Percentiles rank a stretch among this genome's conserved stretches.
Evolutionary conservation across 2,329 filamentous ascomycete genomes (phyloP).

Genomic region (Escovopsis sp.): DNA sequence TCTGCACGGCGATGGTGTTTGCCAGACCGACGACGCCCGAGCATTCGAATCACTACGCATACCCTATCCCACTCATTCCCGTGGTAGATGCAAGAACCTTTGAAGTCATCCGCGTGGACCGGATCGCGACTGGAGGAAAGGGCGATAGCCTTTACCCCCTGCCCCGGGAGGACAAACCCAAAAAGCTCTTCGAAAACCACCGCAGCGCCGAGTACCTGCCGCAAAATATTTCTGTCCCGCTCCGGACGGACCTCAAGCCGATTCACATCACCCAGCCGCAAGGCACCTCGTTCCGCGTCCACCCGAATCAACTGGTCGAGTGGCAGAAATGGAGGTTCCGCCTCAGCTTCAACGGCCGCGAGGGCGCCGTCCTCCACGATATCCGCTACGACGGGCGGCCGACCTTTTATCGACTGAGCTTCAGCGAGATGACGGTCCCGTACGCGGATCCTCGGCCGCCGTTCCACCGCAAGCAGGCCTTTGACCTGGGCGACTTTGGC

Average conservation of each 20-base stretch:
- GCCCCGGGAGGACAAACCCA: conserved; percentile 22
- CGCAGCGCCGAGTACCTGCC: conserved; percentile 30
- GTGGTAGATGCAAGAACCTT: conserved; percentile 42
- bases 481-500: conserved; percentile 57
- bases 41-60: conserved; percentile 48
- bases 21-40: conserved; percentile 26
- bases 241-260: conserved; percentile 44
- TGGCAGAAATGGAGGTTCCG: conserved; percentile 59
- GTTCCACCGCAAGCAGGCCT: conserved; percentile 55
- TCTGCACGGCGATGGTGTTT: conserved; percentile 36
- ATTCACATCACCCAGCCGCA: conserved; percentile 58
- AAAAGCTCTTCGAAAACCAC: conserved; percentile 28
- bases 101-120: conserved; percentile 40
- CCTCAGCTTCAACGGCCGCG: conserved; percentile 53
- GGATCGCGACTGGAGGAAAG: conserved; percentile 32
- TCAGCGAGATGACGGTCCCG: conserved; percentile 56
- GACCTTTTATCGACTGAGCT: conserved; percentile 49
- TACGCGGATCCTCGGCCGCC: conserved; percentile 51
- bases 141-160: conserved; percentile 28
- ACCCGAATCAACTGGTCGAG: conserved; percentile 29
- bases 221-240: conserved; percentile 31
- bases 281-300: conserved; percentile 48
- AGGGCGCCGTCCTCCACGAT: conserved; percentile 57
- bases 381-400: conserved; percentile 50
- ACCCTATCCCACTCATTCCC: conserved; percentile 42